phyloP scores from a whole-genome alignment of 2,329 filamentous ascomycete genomes.

The Alternaria burnsii region DNA sequence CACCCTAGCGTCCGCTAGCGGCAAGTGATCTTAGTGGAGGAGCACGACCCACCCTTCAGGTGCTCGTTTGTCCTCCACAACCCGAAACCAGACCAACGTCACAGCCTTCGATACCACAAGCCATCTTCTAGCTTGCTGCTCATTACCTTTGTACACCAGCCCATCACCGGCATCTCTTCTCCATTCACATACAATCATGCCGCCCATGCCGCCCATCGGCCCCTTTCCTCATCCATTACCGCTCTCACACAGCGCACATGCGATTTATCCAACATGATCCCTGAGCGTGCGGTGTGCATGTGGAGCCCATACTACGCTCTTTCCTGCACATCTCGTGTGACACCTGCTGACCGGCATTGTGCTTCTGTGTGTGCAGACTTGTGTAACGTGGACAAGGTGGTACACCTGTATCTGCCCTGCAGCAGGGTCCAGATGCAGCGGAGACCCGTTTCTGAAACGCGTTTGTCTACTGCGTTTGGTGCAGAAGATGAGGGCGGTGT shows the following conservation, averaged over 20 bases:
- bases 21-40: neutral
- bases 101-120: constrained; percentile 6
- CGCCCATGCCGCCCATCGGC: constrained; percentile 2
- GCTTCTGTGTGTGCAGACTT: neutral
- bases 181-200: constrained; percentile 1
- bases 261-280: neutral
- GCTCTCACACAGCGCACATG: neutral
- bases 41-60: neutral
- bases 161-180: neutral
- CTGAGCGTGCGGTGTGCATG: neutral
- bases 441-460: constrained; percentile 3
- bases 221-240: neutral
- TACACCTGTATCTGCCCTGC: neutral
- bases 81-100: neutral
- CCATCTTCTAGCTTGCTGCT: neutral
- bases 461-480: constrained; percentile 12
- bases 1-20: neutral
- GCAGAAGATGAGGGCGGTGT: constrained; percentile 1
- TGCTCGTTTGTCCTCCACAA: neutral
- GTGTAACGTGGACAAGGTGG: neutral
- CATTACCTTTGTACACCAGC: neutral
- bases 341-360: constrained; percentile 8
- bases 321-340: neutral
- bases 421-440: constrained; percentile 11
- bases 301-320: constrained; percentile 4